Evolutionary conservation across 129 eudicot genomes (phyloP), one percentile per base, ranked within the genome.

Genomic region (Artemisia annua): DNA sequence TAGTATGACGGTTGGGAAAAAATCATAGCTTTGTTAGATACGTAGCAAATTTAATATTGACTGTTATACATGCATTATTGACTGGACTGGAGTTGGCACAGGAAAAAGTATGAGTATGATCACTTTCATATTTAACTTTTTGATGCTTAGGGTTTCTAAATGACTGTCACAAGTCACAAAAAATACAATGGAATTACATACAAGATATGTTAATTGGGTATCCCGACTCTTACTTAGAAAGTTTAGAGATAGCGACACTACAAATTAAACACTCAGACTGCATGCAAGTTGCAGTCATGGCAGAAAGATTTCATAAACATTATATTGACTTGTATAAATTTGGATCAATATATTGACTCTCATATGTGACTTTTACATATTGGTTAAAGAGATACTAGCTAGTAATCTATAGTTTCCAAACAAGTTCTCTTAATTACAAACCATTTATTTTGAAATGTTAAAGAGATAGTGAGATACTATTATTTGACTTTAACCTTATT

Each of bases 301-400:
- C 75, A 76, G 75, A 76, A 76, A 60, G 75, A 76, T 76, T 48
- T 75, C 24, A 64, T 63, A 30, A 43, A 63, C 69, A 75, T 65
- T 63, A 26, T n/a, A 74, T 51, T 64, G 30, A 63, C 20, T 73
- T 28, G n/a, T 70, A 73, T 30, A 2, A 7, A 67, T 28, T 49
- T 73, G 49, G 10, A 3, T 14, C 32, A 52, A n/a, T 6, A 20
- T 10, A 7, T 72, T 59, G 62, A 62, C 70, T 73, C 78, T 49
- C 69, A 24, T 28, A 17, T 63, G n/a, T 49, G 52, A 30, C 39
- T 51, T 60, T 58, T 51, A 8, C 7, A 35, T 24, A n/a, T 24
- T 32, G 20, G 22, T 15, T 14, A 12, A 3, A 51, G 56, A 19
- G 22, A n/a, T 58, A 7, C 20, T 35, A n/a, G n/a, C n/a, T n/a